Evolutionary conservation across 352 stramenopile genomes (phyloP).

Genomic region (Globisporangium spiculum): DNA sequence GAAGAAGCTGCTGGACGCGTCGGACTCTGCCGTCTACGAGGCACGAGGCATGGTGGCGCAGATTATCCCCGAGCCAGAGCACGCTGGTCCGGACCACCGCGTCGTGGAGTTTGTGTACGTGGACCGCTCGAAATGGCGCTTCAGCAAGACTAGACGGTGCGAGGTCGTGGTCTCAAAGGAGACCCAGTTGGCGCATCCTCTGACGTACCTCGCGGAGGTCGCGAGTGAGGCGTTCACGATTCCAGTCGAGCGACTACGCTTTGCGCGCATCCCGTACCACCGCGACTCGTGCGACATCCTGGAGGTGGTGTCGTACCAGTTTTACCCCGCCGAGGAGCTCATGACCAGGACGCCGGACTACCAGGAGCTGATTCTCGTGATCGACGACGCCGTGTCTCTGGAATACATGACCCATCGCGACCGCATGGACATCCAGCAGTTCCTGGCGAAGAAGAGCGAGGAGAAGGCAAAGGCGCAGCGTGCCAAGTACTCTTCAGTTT

Average conservation of each 20-base stretch:
- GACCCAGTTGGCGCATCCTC: constrained; percentile 25
- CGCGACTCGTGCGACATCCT: constrained; percentile 70
- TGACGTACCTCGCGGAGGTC: constrained; percentile 39
- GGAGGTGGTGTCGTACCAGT: constrained; percentile 61
- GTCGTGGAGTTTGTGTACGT: constrained; percentile 71
- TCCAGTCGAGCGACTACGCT: constrained; percentile 43
- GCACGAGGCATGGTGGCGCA: constrained; percentile 69
- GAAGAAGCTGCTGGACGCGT: constrained; percentile 58
- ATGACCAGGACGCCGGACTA: constrained; percentile 38
- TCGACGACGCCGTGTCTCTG: constrained; percentile 41
- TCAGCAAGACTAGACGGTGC: constrained; percentile 48
- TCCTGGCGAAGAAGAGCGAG: constrained; percentile 57
- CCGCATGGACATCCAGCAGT: constrained; percentile 49
- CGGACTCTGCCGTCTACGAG: constrained; percentile 74
- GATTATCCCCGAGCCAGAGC: constrained; percentile 57
- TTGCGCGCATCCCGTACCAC: constrained; percentile 61
- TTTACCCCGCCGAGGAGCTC: constrained; percentile 25
- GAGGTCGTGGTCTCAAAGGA: constrained; percentile 52
- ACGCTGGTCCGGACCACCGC: constrained; percentile 39
- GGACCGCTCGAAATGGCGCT: constrained; percentile 61
- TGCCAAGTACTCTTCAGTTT: constrained; percentile 43
- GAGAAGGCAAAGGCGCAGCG: constrained; percentile 45
- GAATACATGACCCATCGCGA: constrained; percentile 42
- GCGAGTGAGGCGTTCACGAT: constrained; percentile 44
- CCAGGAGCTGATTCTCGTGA: constrained; percentile 66